A percentile compares a stretch with the other conserved stretches of the same genome.
Conservation (phyloP, 257 asterid species). For the Nicotiana otophora region DNA sequence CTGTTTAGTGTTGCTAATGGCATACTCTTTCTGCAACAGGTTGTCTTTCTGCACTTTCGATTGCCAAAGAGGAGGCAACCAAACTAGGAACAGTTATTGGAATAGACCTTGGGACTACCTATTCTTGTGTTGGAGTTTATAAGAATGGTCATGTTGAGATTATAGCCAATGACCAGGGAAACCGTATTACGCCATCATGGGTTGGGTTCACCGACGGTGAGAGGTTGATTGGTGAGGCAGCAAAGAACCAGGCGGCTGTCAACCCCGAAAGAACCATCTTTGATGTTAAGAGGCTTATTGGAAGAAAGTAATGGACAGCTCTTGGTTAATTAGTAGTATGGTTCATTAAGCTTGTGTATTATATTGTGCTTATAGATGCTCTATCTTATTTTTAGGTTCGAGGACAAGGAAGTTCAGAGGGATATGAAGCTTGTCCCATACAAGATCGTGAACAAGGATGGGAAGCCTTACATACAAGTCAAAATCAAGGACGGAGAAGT, state of each 20-base stretch:
- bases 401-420: constrained; percentile 79
- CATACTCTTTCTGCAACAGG: constrained; percentile 30
- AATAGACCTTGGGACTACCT: constrained; percentile 86
- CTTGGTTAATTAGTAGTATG: neutral
- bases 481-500: constrained; percentile 71
- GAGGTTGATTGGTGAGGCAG: constrained; percentile 56
- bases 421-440: constrained; percentile 83
- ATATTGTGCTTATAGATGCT: neutral
- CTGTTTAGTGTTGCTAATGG: neutral
- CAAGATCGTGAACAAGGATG: constrained; percentile 81
- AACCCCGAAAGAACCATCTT: neutral
- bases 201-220: neutral
- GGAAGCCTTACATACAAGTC: constrained; percentile 74
- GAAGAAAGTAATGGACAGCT: neutral
- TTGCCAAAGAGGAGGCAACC: constrained; percentile 64
- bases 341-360: neutral
- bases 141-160: neutral
- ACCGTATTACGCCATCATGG: constrained; percentile 1
- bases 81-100: constrained; percentile 86
- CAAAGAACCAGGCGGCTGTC: constrained; percentile 28
- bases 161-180: neutral
- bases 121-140: constrained; percentile 91
- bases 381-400: constrained; percentile 39
- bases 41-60: constrained; percentile 43
- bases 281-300: neutral